A percentile compares a stretch with the other conserved stretches of the same genome.
Evolutionary conservation across 2,329 filamentous ascomycete genomes (phyloP).

Genomic region (Alternaria infectoria): DNA sequence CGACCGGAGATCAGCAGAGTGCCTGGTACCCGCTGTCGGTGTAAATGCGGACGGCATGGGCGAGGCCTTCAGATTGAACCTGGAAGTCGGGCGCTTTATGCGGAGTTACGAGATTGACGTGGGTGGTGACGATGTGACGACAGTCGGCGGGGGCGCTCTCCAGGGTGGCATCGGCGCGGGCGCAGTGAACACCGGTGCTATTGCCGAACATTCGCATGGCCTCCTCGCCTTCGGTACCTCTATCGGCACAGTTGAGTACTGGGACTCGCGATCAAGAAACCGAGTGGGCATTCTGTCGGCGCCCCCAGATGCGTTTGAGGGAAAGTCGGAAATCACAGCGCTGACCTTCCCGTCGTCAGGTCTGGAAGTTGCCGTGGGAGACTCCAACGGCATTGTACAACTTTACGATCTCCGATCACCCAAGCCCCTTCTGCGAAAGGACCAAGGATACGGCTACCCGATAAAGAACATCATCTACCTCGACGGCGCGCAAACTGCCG

Average conservation of each 20-base stretch:
- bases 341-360: slow-evolving; percentile 86
- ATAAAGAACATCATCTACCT: slow-evolving; percentile 82
- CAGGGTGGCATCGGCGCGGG: slow-evolving; percentile 88
- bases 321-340: slow-evolving; percentile 75
- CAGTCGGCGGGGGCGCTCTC: slow-evolving; percentile 72
- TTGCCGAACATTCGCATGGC: slow-evolving; percentile 89
- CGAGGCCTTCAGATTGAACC: slow-evolving; percentile 90
- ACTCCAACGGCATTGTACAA: slow-evolving; percentile 85
- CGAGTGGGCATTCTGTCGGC: slow-evolving; percentile 77
- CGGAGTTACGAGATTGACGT: slow-evolving; percentile 91
- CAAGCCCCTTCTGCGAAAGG: slow-evolving; percentile 83
- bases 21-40: slow-evolving; percentile 84
- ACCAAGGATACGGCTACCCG: slow-evolving; percentile 93
- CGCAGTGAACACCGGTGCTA: slow-evolving; percentile 83
- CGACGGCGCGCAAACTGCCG: slow-evolving; percentile 68
- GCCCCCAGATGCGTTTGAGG: slow-evolving; percentile 46
- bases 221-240: slow-evolving; percentile 93
- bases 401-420: slow-evolving; percentile 92
- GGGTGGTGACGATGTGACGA: slow-evolving; percentile 76
- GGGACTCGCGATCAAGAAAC: slow-evolving; percentile 85
- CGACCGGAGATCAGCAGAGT: slow-evolving; percentile 81
- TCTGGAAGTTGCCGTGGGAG: slow-evolving; percentile 82
- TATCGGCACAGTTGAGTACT: slow-evolving; percentile 94
- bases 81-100: slow-evolving; percentile 93
- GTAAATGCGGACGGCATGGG: slow-evolving; percentile 84